Evolutionary conservation across 305 asterid genomes (phyloP).

Genomic region (Fraxinus ornus): DNA sequence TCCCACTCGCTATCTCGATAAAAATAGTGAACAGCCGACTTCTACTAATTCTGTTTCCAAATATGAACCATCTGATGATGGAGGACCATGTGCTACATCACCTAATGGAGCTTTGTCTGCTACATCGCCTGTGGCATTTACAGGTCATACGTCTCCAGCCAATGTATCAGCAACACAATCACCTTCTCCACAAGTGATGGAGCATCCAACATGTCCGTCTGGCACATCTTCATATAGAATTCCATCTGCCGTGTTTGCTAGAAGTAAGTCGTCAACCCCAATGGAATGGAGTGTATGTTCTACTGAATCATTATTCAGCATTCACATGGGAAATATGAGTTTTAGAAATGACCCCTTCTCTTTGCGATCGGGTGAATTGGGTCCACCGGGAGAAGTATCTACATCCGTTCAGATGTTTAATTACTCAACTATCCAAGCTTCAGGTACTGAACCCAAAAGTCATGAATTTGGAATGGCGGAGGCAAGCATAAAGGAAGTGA

Average conservation of each 20-base stretch:
- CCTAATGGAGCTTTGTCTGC: neutral
- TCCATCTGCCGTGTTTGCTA: constrained; percentile 46
- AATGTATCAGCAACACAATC: constrained; percentile 22
- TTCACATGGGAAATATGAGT: constrained; percentile 54
- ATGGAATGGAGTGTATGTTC: constrained; percentile 61
- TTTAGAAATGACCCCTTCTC: constrained; percentile 39
- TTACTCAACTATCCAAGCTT: constrained; percentile 16
- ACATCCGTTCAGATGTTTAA: constrained; percentile 34
- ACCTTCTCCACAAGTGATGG: constrained; percentile 42
- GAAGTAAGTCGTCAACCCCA: constrained; percentile 32
- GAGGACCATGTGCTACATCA: neutral
- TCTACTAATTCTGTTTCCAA: constrained; percentile 6
- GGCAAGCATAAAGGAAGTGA: constrained; percentile 38
- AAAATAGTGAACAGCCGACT: neutral
- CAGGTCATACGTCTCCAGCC: neutral
- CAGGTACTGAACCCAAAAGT: constrained; percentile 23
- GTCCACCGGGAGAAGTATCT: constrained; percentile 22
- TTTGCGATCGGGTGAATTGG: constrained; percentile 38
- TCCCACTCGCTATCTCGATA: neutral
- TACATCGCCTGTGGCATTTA: neutral
- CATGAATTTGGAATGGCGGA: constrained; percentile 32
- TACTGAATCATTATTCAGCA: constrained; percentile 60
- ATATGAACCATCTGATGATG: neutral
- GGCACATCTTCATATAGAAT: constrained; percentile 34
- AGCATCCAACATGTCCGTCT: constrained; percentile 5